Conservation (phyloP, 2,329 filamentous ascomycete species). For the Calonectria pteridis region DNA sequence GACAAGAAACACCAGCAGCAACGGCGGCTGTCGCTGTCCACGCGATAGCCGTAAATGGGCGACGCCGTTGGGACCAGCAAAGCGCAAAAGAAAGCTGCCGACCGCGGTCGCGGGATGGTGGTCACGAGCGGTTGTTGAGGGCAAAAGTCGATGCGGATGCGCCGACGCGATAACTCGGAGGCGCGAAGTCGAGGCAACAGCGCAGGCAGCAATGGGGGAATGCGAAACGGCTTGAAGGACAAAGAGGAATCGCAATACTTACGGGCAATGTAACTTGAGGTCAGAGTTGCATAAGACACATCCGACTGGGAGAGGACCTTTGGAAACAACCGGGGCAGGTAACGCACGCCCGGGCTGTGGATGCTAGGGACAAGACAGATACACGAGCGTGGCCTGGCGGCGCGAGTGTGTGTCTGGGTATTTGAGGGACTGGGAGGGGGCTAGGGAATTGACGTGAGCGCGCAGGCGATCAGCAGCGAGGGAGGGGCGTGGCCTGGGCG, state of each 20-base stretch:
- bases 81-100: slow-evolving; percentile 8
- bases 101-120: slow-evolving; percentile 18
- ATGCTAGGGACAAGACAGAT: slow-evolving; percentile 43
- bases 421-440: slow-evolving; percentile 36
- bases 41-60: slow-evolving; percentile 9
- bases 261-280: slow-evolving; percentile 50
- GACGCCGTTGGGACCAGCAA: slow-evolving; percentile 13
- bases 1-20: slow-evolving; percentile 21
- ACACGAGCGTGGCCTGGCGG: slow-evolving; percentile 37
- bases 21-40: slow-evolving; percentile 11
- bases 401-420: slow-evolving; percentile 42
- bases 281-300: slow-evolving; percentile 43
- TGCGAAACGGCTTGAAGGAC: slow-evolving; percentile 28
- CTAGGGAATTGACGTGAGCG: slow-evolving; percentile 32
- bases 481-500: slow-evolving; percentile 30
- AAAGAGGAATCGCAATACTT: slow-evolving; percentile 47
- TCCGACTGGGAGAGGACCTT: slow-evolving; percentile 38
- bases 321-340: slow-evolving; percentile 42
- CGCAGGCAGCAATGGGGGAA: slow-evolving; percentile 31
- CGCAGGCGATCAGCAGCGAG: slow-evolving; percentile 22
- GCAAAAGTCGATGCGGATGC: slow-evolving; percentile 18
- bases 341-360: slow-evolving; percentile 35
- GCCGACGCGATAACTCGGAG: slow-evolving; percentile 31
- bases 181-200: slow-evolving; percentile 35
- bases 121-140: slow-evolving; percentile 25